Evolutionary conservation across 371 early-diverging fungal genomes (phyloP).

Genomic region (Rhizopus arrhizus): DNA sequence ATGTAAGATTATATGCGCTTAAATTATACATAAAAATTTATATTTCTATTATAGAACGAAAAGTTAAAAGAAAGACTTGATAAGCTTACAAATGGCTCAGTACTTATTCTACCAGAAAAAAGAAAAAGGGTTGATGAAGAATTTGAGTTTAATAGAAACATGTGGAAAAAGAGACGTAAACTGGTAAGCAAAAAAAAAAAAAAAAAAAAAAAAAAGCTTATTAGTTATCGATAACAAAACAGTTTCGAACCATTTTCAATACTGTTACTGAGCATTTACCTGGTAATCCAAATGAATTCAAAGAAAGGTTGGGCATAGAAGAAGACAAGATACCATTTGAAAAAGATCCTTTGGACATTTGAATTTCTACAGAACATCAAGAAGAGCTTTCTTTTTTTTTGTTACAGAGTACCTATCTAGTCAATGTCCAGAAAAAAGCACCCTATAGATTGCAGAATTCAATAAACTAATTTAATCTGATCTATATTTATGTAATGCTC

Average conservation of each 20-base stretch:
- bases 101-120: slow-evolving; percentile 23
- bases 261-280: slow-evolving; percentile 27
- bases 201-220: too few relatives aligned
- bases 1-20: slow-evolving; percentile 3
- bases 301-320: slow-evolving; percentile 30
- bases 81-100: slow-evolving; percentile 1
- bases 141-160: slow-evolving; percentile 4
- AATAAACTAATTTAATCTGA: too few relatives aligned
- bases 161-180: slow-evolving; percentile 27
- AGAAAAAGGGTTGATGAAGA: slow-evolving; percentile 19
- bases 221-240: neutral
- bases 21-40: neutral
- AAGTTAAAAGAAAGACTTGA: slow-evolving; percentile 9
- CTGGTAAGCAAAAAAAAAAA: slow-evolving; percentile 9
- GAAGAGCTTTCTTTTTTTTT: too few relatives aligned
- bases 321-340: slow-evolving; percentile 28
- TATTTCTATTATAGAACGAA: slow-evolving; percentile 11
- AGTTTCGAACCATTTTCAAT: slow-evolving; percentile 27
- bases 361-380: too few relatives aligned
- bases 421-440: too few relatives aligned
- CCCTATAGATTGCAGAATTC: too few relatives aligned
- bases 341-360: slow-evolving; percentile 14
- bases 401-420: too few relatives aligned
- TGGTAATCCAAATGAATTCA: slow-evolving; percentile 16
- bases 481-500: too few relatives aligned